Percentiles rank a stretch among this genome's conserved stretches.
Conservation (phyloP, 345 rosid genomes). For the Sapria himalayana region DNA sequence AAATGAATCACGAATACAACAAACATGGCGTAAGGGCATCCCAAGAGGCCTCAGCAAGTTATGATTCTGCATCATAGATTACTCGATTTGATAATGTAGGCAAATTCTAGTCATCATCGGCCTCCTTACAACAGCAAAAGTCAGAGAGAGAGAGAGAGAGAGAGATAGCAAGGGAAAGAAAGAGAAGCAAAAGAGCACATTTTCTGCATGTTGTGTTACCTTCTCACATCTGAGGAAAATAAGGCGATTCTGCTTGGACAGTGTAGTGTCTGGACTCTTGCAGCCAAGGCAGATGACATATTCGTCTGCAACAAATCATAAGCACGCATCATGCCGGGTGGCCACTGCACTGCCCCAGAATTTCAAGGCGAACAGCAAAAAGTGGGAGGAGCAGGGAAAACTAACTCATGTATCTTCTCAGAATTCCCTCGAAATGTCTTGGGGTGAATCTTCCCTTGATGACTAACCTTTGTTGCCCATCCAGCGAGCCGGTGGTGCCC, state of each 20-base stretch:
- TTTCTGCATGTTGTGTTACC: slow-evolving; percentile 8
- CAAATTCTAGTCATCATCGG: neutral
- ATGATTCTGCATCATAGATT: no score
- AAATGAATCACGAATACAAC: no score
- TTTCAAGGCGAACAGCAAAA: neutral
- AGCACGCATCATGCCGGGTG: no score
- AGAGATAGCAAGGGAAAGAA: neutral
- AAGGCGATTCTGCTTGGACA: slow-evolving; percentile 19
- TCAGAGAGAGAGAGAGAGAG: neutral
- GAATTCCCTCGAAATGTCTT: slow-evolving; percentile 21
- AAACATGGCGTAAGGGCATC: neutral
- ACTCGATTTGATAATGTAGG: slow-evolving; percentile 2
- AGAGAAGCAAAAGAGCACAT: no score
- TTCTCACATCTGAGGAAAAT: slow-evolving; percentile 20
- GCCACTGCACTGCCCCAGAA: no score
- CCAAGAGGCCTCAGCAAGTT: no score
- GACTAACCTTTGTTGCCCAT: slow-evolving; percentile 23
- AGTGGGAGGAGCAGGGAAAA: neutral
- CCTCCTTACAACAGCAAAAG: neutral
- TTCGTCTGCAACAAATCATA: slow-evolving; percentile 11
- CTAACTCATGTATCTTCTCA: slow-evolving; percentile 21
- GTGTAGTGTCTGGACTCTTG: slow-evolving; percentile 19
- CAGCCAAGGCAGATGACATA: slow-evolving; percentile 20
- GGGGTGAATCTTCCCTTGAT: slow-evolving; percentile 22
- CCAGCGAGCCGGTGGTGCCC: slow-evolving; percentile 23